These are phyloP conservation scores for Arachis stenosperma DNA, from an alignment of 306 rosid genomes.

Conservation along the genomic window DNA sequence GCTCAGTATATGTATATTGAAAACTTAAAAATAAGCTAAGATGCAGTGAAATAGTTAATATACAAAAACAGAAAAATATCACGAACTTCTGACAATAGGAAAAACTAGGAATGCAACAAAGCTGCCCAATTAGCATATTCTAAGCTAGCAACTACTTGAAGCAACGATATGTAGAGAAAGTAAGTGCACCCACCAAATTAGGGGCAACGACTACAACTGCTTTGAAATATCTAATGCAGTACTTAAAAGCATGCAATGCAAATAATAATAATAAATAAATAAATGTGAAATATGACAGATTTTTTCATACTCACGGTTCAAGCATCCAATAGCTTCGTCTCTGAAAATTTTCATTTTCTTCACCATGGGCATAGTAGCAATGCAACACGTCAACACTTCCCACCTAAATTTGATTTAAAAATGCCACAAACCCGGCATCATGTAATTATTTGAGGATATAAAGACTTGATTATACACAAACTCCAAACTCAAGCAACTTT, in stretches of 20 bases:
- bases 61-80: constrained; percentile 1
- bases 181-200: constrained; percentile 22
- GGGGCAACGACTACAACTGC: constrained; percentile 15
- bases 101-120: constrained; percentile 23
- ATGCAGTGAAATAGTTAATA: background rate
- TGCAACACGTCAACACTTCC: constrained; percentile 90
- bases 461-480: constrained; percentile 13
- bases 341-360: constrained; percentile 87
- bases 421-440: constrained; percentile 38
- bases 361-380: constrained; percentile 98
- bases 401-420: constrained; percentile 67
- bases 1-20: background rate
- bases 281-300: constrained; percentile 26
- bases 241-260: constrained; percentile 16
- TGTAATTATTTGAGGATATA: constrained; percentile 34
- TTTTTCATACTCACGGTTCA: constrained; percentile 74
- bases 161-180: constrained; percentile 18
- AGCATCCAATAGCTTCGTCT: constrained; percentile 98
- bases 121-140: constrained; percentile 19
- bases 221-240: constrained; percentile 17
- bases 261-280: background rate
- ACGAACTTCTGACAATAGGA: constrained; percentile 26
- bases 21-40: constrained; percentile 25
- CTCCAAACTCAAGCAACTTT: constrained; percentile 28
- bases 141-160: constrained; percentile 31